phyloP scores from a whole-genome alignment of 139 green algal genomes.

The Tetradesmus lagerheimii region DNA sequence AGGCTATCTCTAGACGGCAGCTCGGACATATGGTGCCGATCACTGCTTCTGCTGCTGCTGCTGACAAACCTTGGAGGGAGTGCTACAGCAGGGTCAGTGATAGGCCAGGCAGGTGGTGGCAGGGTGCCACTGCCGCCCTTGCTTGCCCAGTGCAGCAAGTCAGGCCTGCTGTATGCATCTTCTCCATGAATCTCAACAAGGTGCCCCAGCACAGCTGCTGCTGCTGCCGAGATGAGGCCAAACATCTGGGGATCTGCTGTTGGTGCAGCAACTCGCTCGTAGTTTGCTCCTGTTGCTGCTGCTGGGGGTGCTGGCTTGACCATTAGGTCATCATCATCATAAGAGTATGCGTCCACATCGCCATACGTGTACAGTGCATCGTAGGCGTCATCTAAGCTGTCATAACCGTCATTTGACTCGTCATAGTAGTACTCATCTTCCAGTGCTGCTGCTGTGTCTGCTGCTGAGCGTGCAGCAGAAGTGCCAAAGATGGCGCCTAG shows the following conservation, averaged over 20 bases:
- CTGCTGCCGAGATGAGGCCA: neutral
- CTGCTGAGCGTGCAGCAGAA: neutral
- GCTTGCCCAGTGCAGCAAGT: neutral
- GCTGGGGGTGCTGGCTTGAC: neutral
- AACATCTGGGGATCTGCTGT: neutral
- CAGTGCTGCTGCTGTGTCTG: conserved; percentile 17
- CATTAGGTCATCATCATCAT: neutral
- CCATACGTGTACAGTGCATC: neutral
- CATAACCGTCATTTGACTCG: neutral
- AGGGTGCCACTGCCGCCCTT: neutral
- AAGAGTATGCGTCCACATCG: neutral
- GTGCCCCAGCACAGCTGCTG: neutral
- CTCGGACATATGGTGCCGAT: neutral
- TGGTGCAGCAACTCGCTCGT: neutral
- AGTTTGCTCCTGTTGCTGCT: neutral
- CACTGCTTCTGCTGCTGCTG: neutral
- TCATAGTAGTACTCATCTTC: neutral
- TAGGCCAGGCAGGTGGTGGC: neutral
- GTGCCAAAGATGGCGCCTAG: neutral
- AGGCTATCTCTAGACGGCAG: neutral
- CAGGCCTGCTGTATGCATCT: neutral
- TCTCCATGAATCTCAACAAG: neutral
- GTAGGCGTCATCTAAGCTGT: neutral
- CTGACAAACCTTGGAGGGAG: neutral
- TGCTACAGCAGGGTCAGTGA: neutral